phyloP scores from a whole-genome alignment of 2,329 filamentous ascomycete species.

The Nothopassalora personata region DNA sequence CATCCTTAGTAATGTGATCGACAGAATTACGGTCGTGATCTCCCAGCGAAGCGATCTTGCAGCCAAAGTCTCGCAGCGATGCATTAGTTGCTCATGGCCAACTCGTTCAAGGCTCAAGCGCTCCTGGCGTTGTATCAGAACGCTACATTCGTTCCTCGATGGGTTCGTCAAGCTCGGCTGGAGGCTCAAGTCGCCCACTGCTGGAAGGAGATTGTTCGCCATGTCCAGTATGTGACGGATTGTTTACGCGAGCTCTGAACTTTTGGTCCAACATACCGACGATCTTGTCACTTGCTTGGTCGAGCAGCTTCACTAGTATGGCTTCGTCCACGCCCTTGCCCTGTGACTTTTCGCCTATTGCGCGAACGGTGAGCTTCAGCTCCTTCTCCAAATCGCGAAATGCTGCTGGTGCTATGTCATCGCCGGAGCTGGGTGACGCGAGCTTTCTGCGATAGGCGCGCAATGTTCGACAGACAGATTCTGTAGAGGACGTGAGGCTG shows the following conservation, averaged over 20 bases:
- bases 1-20: background rate
- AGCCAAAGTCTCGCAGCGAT: background rate
- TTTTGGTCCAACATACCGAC: constrained; percentile 69
- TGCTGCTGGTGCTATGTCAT: constrained; percentile 42
- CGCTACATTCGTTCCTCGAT: constrained; percentile 7
- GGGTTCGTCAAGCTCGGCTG: constrained; percentile 6
- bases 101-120: constrained; percentile 5
- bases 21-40: background rate
- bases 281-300: constrained; percentile 69
- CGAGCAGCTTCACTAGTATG: constrained; percentile 54
- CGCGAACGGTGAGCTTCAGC: constrained; percentile 45
- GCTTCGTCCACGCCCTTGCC: constrained; percentile 39
- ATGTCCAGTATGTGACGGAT: constrained; percentile 19
- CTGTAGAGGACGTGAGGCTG: constrained; percentile 49
- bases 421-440: constrained; percentile 37
- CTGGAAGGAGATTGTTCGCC: constrained; percentile 6
- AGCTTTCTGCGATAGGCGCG: constrained; percentile 57
- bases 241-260: constrained; percentile 43
- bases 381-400: constrained; percentile 54
- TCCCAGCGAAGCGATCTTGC: background rate
- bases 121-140: constrained; percentile 17
- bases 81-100: background rate
- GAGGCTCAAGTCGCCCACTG: constrained; percentile 2
- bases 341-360: constrained; percentile 39
- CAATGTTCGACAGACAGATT: constrained; percentile 54